Base-by-base conservation (phyloP, 768 basidiomycete genomes). In the Pholiota molesta region DNA sequence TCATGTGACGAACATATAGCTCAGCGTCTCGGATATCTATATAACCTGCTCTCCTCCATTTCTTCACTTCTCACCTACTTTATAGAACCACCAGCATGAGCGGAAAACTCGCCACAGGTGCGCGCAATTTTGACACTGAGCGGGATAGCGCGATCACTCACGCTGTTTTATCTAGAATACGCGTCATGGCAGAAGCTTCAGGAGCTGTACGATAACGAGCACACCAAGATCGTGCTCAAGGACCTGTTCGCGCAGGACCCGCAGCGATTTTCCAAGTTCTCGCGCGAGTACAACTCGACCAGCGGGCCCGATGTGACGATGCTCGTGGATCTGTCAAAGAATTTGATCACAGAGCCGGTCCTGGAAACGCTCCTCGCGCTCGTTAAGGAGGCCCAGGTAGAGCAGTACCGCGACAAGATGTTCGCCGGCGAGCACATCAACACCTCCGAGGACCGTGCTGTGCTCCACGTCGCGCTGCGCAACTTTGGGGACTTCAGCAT, bases 391-490 rank as follows among this genome's bases (percentile, higher is more conserved):
- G 95, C 96, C 31, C 77, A 86, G 52, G 86, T 99, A 60, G 95
- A 97, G 83, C 71, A 81, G 21, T 86, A 83, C 73, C 86, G 96
- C 57, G 91, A 98, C 75, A 88, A 87, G 77, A 97, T 99, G 95
- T 98, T 97, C 73, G 76, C 89, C 1, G 97, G 97, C 49, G 88
- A 92, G 74, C 97, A 97, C 76, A 98, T 99, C 84, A 99, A 99
- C 81, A 99, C 96, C 17, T 96, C 95, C 23, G 97, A 99, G 75
- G 96, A 94, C 71, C 94, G 97, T 58, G 94, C 97, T 2, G 97
- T 99, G 6, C 85, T 99, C 2, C 97, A 99, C 75, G 81, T 98
- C 62, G 97, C 97, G 5, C 85, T 99, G 54, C 89, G 97, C 65
- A 87, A 89, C 78, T 84, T 89, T 62, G 77, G 78, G 62, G 87